These are phyloP conservation scores for Fusarium globosum DNA, from an alignment of 2,329 filamentous ascomycete species.

Conservation along the genomic window DNA sequence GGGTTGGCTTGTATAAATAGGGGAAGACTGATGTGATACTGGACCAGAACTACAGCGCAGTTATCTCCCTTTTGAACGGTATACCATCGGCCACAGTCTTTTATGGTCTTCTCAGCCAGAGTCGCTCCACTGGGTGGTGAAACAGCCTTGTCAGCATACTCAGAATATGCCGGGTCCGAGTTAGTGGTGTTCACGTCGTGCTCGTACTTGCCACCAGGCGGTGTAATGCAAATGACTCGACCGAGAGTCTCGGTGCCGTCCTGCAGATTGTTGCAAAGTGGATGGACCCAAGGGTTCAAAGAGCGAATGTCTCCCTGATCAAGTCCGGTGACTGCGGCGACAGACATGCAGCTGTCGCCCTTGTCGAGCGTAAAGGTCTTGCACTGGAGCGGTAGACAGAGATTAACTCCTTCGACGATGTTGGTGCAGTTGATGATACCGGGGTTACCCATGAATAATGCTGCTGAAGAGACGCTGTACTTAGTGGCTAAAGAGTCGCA, in stretches of 20 bases:
- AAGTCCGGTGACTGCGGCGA: not conserved
- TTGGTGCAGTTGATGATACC: constrained; percentile 14
- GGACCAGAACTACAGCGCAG: not conserved
- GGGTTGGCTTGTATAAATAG: not conserved
- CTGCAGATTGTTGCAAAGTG: not conserved
- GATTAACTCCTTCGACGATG: not conserved
- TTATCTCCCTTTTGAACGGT: not conserved
- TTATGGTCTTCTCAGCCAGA: not conserved
- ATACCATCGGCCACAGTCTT: not conserved
- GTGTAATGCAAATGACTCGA: not conserved
- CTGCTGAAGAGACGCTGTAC: constrained; percentile 27
- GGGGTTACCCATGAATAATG: constrained; percentile 22
- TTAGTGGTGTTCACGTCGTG: not conserved
- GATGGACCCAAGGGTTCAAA: not conserved
- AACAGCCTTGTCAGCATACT: not conserved
- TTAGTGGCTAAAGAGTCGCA: constrained; percentile 19
- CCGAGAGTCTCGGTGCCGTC: not conserved
- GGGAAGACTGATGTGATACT: not conserved
- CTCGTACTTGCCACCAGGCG: not conserved
- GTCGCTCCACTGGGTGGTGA: not conserved
- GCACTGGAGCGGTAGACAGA: constrained; percentile 28
- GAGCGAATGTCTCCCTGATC: not conserved
- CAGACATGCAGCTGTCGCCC: not conserved
- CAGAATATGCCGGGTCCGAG: not conserved
- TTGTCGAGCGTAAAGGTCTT: constrained; percentile 14